A percentile compares a stretch with the other conserved stretches of the same genome.
phyloP scores from a whole-genome alignment of 2,329 filamentous ascomycete species.

The Ilyonectria robusta region DNA sequence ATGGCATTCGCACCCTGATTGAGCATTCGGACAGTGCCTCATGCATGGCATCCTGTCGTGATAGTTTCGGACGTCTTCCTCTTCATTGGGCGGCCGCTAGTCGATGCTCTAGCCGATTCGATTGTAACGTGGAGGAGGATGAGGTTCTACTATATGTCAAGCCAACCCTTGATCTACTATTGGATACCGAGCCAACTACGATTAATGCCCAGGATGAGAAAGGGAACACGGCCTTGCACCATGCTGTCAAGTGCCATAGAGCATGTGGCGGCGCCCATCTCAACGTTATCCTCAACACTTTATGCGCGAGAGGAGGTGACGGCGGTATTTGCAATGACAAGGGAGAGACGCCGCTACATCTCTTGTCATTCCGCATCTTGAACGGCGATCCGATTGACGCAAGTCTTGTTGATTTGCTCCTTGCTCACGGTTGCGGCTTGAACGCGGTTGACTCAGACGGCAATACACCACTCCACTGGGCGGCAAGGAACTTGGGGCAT shows the following conservation, averaged over 20 bases:
- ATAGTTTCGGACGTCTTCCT: neutral
- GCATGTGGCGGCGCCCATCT: too few species aligned
- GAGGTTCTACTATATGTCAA: neutral
- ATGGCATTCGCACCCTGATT: neutral
- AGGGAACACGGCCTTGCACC: constrained; percentile 7
- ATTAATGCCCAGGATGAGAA: constrained; percentile 3
- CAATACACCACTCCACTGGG: too few species aligned
- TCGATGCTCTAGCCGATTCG: neutral
- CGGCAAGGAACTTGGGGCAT: too few species aligned
- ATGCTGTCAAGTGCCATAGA: neutral
- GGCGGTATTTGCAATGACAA: too few species aligned
- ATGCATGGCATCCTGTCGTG: neutral
- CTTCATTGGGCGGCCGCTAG: constrained; percentile 6
- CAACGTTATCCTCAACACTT: too few species aligned
- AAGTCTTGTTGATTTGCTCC: too few species aligned
- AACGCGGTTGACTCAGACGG: too few species aligned
- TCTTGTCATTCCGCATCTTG: too few species aligned
- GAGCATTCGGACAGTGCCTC: neutral
- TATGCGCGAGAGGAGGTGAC: too few species aligned
- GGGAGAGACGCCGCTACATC: too few species aligned
- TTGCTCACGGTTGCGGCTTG: too few species aligned
- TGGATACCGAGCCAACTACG: neutral
- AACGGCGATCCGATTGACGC: too few species aligned
- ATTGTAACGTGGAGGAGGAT: neutral
- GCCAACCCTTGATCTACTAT: neutral